Evolutionary conservation across 2,329 filamentous ascomycete species (phyloP).

Genomic region (Trichoderma koningiopsis): DNA sequence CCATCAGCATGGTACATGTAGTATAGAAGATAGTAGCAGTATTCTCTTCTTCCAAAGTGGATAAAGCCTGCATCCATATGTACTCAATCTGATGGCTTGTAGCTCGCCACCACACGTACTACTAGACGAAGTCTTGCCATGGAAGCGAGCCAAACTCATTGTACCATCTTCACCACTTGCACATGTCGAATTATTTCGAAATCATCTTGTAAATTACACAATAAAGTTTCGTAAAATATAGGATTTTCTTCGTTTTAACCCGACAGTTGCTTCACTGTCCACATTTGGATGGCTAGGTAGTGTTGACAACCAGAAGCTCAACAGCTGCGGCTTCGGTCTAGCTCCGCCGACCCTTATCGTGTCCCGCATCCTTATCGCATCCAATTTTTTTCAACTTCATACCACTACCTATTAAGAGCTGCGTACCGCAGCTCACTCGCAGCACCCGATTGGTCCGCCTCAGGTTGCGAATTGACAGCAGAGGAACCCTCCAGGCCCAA

Average conservation of each 20-base stretch:
- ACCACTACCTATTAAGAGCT: not conserved
- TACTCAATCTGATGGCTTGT: not conserved
- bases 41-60: not conserved
- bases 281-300: no score
- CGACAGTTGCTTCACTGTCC: not conserved
- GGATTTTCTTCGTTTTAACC: no score
- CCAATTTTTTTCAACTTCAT: constrained; percentile 29
- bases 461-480: not conserved
- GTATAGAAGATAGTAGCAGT: not conserved
- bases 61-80: not conserved
- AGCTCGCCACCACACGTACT: not conserved
- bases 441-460: not conserved
- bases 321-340: not conserved
- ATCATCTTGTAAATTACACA: no score
- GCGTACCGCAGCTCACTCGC: not conserved
- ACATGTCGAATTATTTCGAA: not conserved
- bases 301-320: not conserved
- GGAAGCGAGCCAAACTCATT: not conserved
- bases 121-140: not conserved
- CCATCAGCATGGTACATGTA: not conserved
- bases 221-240: no score
- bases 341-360: constrained; percentile 29
- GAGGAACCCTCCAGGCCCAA: not conserved
- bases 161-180: not conserved
- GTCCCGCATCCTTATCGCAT: constrained; percentile 32